Evolutionary conservation across 345 rosid genomes (phyloP).

Genomic region (Fremontodendron californicum): DNA sequence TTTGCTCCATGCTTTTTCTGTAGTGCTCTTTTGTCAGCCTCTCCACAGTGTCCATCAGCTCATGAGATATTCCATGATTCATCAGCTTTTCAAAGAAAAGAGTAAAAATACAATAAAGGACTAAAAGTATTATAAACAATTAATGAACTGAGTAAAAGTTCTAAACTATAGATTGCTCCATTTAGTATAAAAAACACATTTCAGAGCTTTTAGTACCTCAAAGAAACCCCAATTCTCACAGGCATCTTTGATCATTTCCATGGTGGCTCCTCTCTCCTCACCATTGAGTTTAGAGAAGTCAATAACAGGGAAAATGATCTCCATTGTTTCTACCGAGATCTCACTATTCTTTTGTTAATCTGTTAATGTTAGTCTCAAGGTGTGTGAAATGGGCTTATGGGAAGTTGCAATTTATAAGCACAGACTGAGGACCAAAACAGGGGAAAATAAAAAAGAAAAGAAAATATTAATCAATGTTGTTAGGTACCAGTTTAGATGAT

Average conservation of each 20-base stretch:
- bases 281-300: constrained; percentile 59
- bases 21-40: constrained; percentile 61
- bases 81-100: constrained; percentile 33
- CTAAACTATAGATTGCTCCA: not conserved
- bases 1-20: constrained; percentile 53
- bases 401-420: constrained; percentile 47
- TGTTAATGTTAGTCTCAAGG: constrained; percentile 13
- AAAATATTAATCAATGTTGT: not conserved
- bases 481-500: too few species aligned
- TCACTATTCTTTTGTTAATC: not conserved
- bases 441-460: not conserved
- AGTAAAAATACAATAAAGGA: not conserved
- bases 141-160: not conserved
- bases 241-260: constrained; percentile 61
- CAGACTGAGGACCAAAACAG: constrained; percentile 3
- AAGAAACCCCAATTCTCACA: constrained; percentile 85
- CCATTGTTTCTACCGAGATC: constrained; percentile 31
- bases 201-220: constrained; percentile 42
- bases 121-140: not conserved
- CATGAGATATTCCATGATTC: constrained; percentile 62
- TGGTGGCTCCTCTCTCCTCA: constrained; percentile 49
- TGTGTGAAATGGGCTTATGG: constrained; percentile 16
- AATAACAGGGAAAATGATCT: constrained; percentile 50
- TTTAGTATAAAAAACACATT: not conserved
- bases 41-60: constrained; percentile 68